These are phyloP conservation scores for Fraxinus albicans DNA, from an alignment of 305 asterid species.

Conservation along the genomic window DNA sequence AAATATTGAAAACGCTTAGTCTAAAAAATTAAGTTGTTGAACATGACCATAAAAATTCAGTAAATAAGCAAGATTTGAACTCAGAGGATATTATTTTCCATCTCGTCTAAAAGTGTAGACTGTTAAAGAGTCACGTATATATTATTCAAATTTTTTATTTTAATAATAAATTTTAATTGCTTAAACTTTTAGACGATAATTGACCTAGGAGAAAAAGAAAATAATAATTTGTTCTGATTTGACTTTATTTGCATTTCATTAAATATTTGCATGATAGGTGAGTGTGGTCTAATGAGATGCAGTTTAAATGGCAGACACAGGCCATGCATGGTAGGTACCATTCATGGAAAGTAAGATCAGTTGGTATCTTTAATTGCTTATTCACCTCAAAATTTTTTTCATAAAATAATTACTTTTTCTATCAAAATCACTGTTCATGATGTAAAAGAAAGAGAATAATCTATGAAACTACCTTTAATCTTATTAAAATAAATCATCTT, in stretches of 20 bases:
- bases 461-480: conserved; percentile 45
- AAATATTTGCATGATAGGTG: conserved; percentile 29
- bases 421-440: conserved; percentile 21
- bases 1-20: background rate
- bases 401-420: conserved; percentile 21
- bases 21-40: too few relatives aligned
- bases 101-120: background rate
- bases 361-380: conserved; percentile 54
- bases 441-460: conserved; percentile 32
- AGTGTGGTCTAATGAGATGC: conserved; percentile 42
- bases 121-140: too few relatives aligned
- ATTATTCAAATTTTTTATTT: too few relatives aligned
- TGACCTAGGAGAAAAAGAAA: background rate
- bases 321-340: conserved; percentile 73
- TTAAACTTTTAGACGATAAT: background rate
- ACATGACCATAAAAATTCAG: too few relatives aligned
- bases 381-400: conserved; percentile 26
- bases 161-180: too few relatives aligned
- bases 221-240: background rate
- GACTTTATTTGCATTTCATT: conserved; percentile 16
- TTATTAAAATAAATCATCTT: conserved; percentile 49
- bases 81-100: too few relatives aligned
- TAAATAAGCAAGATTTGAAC: too few relatives aligned
- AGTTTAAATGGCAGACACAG: conserved; percentile 68
- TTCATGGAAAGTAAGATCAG: conserved; percentile 46